Base-by-base conservation (phyloP, 768 basidiomycete species). In the Gloeophyllum trabeum region DNA sequence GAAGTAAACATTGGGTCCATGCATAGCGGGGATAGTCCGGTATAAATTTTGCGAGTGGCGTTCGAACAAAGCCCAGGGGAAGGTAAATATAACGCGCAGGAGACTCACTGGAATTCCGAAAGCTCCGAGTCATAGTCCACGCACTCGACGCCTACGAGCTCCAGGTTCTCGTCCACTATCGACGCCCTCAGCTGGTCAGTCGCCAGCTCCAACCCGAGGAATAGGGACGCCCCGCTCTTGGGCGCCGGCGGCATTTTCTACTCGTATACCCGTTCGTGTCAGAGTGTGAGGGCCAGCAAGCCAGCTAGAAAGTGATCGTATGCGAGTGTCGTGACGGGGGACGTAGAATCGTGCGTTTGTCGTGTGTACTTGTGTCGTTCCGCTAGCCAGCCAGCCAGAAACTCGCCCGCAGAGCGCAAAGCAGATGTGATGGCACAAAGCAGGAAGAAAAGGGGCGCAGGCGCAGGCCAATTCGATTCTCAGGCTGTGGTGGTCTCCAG, bases 151-250 rank as follows among this genome's bases (percentile, higher is more conserved):
- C 82, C 86, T 19, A 89, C 76, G 39, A 89, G 70, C 55, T 88
- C 86, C 42, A 90, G 69, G 45, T 73, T 76, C 55, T 86, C 84
- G 54, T 91, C 88, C 46, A 92, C 77, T 49, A 92, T 73, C 39
- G 83, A 79, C 35, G 85, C 88, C 39, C 85, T 75, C 35, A 90
- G 64, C 61, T 88, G 82, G 67, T 90, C 88, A 25, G 80, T 80
- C 3, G 83, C 80, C 42, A 91, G 73, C 65, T 90, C 87, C 56
- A 92, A 72, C 45, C 88, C 89, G 32, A 92, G 76, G 62, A 89
- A 91, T 51, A 85, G 71, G n/a, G 69, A 58, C 28, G 65, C 58
- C 34, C 64, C 62, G 18, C 57, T 50, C 58, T 72, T 71, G 42
- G 63, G 43, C 43, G 48, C 57, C 32, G 61, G 57, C 23, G 61